phyloP scores from a whole-genome alignment of 495 filamentous ascomycete species.

The Penicillium angulare region DNA sequence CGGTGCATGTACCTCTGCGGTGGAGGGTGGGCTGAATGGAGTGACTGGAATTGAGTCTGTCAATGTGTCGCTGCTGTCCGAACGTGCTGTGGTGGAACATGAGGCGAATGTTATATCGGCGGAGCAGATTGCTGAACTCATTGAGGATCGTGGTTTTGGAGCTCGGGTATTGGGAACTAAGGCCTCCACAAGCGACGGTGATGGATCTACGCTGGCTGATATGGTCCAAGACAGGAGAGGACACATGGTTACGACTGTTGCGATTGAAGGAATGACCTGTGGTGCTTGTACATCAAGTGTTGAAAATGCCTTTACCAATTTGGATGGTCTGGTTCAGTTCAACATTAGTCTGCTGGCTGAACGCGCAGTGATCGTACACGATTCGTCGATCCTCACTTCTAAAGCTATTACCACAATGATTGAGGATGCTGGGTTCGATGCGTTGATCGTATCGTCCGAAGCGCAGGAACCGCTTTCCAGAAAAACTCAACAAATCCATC shows the following conservation, averaged over 20 bases:
- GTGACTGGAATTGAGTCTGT: constrained; percentile 76
- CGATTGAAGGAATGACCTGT: constrained; percentile 94
- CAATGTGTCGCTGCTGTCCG: constrained; percentile 77
- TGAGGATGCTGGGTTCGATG: constrained; percentile 82
- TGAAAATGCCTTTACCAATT: constrained; percentile 74
- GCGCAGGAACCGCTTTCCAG: constrained; percentile 30
- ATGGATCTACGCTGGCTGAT: constrained; percentile 14
- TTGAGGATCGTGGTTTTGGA: constrained; percentile 91
- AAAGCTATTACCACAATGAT: constrained; percentile 66
- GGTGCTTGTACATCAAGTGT: constrained; percentile 93
- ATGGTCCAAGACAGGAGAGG: constrained; percentile 40
- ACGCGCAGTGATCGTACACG: constrained; percentile 84
- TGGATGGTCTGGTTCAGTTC: constrained; percentile 79
- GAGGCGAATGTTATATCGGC: constrained; percentile 61
- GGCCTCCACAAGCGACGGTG: constrained; percentile 13
- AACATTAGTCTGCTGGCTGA: constrained; percentile 93
- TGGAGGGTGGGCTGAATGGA: constrained; percentile 75
- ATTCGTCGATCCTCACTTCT: constrained; percentile 63
- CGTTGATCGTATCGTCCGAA: constrained; percentile 61
- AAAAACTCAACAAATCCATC: constrained; percentile 52
- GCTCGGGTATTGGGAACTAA: constrained; percentile 67
- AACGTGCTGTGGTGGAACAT: constrained; percentile 73
- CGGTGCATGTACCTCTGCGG: constrained; percentile 87
- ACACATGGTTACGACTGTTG: constrained; percentile 71
- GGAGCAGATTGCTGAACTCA: constrained; percentile 77